phyloP scores from a whole-genome alignment of 306 rosid species.

The apple (Malus domestica) region ASM211411v1 NC_041789.1:12284001-12284500 shows the following conservation, averaged over 20 bases:
- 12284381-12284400: neutral
- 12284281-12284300: neutral
- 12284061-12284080: too few relatives aligned
- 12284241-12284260: neutral
- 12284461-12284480: neutral
- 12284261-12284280: neutral
- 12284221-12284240: neutral
- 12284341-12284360: neutral
- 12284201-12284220: neutral
- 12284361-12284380: neutral
- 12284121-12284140: too few relatives aligned
- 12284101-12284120: too few relatives aligned
- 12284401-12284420: neutral
- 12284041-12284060: too few relatives aligned
- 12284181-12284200: neutral
- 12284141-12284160: too few relatives aligned
- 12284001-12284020: too few relatives aligned
- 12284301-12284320: neutral
- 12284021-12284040: too few relatives aligned
- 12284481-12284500: neutral
- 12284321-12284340: neutral
- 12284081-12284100: too few relatives aligned
- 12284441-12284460: neutral
- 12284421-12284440: neutral
- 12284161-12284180: neutral